phyloP scores from a whole-genome alignment of 2,329 filamentous ascomycete genomes.

The Periconia digitata region DNA sequence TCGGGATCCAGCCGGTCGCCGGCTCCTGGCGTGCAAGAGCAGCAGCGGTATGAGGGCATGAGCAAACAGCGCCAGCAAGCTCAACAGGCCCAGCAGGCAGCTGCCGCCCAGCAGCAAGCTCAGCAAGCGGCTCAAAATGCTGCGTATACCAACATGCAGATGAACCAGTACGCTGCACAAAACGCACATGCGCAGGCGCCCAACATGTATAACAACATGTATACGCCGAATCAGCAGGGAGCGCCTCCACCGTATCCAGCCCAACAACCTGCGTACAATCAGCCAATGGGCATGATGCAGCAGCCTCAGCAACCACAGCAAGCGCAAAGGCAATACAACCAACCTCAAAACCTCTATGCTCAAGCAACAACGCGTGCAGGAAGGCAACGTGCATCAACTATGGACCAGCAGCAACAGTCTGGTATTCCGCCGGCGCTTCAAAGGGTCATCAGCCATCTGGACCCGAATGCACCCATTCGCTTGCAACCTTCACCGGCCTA shows the following conservation, averaged over 20 bases:
- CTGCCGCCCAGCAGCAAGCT: conserved; percentile 46
- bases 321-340: conserved; percentile 42
- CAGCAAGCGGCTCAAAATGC: conserved; percentile 60
- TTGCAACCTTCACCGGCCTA: conserved; percentile 95
- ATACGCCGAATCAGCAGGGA: conserved; percentile 65
- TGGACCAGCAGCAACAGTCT: conserved; percentile 91
- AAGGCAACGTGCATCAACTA: conserved; percentile 88
- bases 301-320: conserved; percentile 35
- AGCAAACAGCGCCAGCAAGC: conserved; percentile 81
- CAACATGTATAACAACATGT: conserved; percentile 80
- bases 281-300: conserved; percentile 60
- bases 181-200: conserved; percentile 52
- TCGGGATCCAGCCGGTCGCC: conserved; percentile 83
- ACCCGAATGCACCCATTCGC: conserved; percentile 90
- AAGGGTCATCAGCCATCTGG: conserved; percentile 90
- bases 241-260: conserved; percentile 79
- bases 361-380: conserved; percentile 76
- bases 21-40: conserved; percentile 90
- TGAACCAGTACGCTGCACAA: conserved; percentile 55
- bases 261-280: conserved; percentile 57
- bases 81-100: conserved; percentile 57
- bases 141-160: conserved; percentile 66
- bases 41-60: conserved; percentile 89
- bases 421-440: conserved; percentile 93
- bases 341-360: conserved; percentile 72